These are phyloP conservation scores for Ophiostoma sp. DNA, from an alignment of 2,329 filamentous ascomycete species.

Conservation along the genomic window DNA sequence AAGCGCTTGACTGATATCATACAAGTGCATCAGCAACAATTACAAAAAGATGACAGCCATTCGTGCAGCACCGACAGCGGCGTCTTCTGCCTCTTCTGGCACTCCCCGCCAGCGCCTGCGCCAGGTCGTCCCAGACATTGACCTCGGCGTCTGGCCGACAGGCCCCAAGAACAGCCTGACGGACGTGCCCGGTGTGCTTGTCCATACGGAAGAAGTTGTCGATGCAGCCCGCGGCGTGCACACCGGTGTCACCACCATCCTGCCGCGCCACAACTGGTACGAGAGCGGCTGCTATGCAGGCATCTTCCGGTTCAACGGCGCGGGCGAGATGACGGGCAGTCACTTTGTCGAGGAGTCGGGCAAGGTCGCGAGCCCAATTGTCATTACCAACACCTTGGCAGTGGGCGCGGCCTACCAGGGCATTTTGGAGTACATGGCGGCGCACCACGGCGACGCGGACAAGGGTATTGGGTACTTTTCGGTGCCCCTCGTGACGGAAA, in stretches of 20 bases:
- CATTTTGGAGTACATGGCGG: slow-evolving; percentile 56
- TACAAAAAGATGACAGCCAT: neutral
- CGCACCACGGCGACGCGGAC: slow-evolving; percentile 41
- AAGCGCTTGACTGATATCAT: neutral
- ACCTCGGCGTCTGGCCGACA: slow-evolving; percentile 46
- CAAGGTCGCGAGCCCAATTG: slow-evolving; percentile 57
- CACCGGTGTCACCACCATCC: slow-evolving; percentile 52
- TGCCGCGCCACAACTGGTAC: slow-evolving; percentile 49
- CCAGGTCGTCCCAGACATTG: slow-evolving; percentile 46
- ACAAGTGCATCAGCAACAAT: neutral
- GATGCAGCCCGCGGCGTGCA: slow-evolving; percentile 24
- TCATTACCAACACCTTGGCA: slow-evolving; percentile 60
- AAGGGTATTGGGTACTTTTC: slow-evolving; percentile 51
- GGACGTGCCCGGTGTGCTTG: slow-evolving; percentile 51
- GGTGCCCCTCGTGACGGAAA: slow-evolving; percentile 61
- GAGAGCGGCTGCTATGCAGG: slow-evolving; percentile 45
- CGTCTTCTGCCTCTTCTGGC: neutral
- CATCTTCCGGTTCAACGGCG: slow-evolving; percentile 64
- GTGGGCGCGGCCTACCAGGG: slow-evolving; percentile 61
- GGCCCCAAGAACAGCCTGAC: slow-evolving; percentile 53
- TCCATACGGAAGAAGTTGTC: slow-evolving; percentile 48
- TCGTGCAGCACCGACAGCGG: neutral
- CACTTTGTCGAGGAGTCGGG: slow-evolving; percentile 65
- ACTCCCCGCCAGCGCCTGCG: slow-evolving; percentile 41
- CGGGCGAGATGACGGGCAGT: slow-evolving; percentile 61